A percentile compares a stretch with the other conserved stretches of the same genome.
phyloP scores from a whole-genome alignment of 306 rosid genomes.

The Mimosa pudica region DNA sequence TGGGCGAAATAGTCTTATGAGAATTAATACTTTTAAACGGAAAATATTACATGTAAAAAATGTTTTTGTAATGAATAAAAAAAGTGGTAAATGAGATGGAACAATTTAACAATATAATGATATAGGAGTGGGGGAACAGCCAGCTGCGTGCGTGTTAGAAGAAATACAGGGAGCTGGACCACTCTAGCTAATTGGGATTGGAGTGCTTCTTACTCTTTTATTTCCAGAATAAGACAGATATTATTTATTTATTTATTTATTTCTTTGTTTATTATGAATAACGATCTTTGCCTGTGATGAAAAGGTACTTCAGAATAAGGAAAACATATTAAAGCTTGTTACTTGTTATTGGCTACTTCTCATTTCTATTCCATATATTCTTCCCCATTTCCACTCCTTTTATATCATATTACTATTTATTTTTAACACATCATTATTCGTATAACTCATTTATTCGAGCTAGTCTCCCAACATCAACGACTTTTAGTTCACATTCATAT shows the following conservation, averaged over 20 bases:
- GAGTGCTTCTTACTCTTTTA: constrained; percentile 2
- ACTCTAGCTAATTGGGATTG: background rate
- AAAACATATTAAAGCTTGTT: background rate
- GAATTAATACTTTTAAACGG: too few species aligned
- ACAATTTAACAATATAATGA: too few species aligned
- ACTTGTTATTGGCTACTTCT: background rate
- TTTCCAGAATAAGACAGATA: background rate
- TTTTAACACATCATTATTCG: background rate
- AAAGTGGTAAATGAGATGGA: too few species aligned
- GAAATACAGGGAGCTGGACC: background rate
- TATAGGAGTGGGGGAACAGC: too few species aligned
- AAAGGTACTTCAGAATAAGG: background rate
- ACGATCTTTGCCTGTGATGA: background rate
- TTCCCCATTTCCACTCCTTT: background rate
- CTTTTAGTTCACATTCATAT: background rate
- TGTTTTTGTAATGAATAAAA: too few species aligned
- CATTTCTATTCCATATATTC: background rate
- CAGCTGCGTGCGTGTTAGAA: background rate
- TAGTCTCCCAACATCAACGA: background rate
- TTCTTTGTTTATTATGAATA: background rate
- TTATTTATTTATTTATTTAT: background rate
- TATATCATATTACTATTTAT: too few species aligned
- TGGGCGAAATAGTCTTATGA: too few species aligned
- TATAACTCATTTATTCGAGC: background rate
- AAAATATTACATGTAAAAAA: too few species aligned